phyloP scores from a whole-genome alignment of 2,329 filamentous ascomycete species.

The Boeremia exigua region DNA sequence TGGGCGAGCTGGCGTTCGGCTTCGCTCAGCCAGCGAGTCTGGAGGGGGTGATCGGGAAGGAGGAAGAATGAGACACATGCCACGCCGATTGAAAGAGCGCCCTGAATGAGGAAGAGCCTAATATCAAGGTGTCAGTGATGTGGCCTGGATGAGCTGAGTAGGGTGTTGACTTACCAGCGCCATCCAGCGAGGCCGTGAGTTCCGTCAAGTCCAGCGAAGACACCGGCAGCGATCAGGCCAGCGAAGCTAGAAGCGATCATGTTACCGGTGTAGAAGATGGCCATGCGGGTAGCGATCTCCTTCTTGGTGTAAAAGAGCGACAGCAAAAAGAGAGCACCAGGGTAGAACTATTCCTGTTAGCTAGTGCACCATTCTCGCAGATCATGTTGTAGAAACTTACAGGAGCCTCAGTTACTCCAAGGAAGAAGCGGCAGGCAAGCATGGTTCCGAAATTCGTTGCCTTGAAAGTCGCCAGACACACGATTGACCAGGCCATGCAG shows the following conservation, averaged over 20 bases:
- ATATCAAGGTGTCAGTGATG: not conserved
- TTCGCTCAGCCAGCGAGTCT: conserved; percentile 53
- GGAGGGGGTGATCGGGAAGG: conserved; percentile 40
- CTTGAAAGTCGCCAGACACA: conserved; percentile 42
- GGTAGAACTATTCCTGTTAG: conserved; percentile 55
- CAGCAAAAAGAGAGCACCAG: conserved; percentile 66
- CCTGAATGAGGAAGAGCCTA: conserved; percentile 27
- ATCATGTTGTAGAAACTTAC: not conserved
- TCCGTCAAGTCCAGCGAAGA: conserved; percentile 41
- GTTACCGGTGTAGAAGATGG: conserved; percentile 49
- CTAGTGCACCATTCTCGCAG: too few species aligned
- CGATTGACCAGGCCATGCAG: conserved; percentile 46
- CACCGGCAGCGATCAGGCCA: conserved; percentile 52
- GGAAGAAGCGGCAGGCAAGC: conserved; percentile 37
- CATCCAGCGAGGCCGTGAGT: conserved; percentile 43
- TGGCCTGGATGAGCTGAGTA: conserved; percentile 19
- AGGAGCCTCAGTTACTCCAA: conserved; percentile 36
- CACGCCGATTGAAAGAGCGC: conserved; percentile 30
- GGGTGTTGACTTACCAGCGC: conserved; percentile 47
- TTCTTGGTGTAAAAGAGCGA: conserved; percentile 71
- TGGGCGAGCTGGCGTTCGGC: conserved; percentile 48
- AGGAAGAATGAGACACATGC: conserved; percentile 36
- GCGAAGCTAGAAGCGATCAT: conserved; percentile 51
- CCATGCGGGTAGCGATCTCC: conserved; percentile 47
- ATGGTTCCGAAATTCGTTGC: conserved; percentile 42